Evolutionary conservation across 176 grass and related monocot genomes (phyloP), one percentile per base, ranked within the genome.

Genomic region (Paspalum vaginatum): DNA sequence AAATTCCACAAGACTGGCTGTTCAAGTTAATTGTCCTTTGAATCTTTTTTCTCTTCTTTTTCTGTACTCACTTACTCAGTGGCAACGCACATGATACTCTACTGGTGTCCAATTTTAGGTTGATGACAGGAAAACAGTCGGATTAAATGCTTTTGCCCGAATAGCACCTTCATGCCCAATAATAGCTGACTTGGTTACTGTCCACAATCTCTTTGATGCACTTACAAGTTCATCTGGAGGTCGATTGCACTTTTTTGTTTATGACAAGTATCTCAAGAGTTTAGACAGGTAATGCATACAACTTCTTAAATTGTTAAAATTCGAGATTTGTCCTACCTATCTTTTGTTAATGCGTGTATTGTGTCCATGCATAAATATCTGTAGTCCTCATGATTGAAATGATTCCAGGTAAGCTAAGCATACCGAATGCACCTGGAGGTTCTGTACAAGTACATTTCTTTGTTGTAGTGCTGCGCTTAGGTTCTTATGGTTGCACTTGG

Each of bases 201-300:
- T 97, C 39, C 87, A 88, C 82, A 97, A 97, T 88, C 75, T 89
- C 48, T 94, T 94, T 80, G 87, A 94, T 87, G 87, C 80, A 47
- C 89, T 97, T 45, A 92, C 91, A 54, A 83, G 83, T 74, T 92
- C 89, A 16, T 92, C 95, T 70, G 83, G 87, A 47, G 87, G 95
- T n/a, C 68, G 61, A 22, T 79, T 98, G 46, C 91, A 98, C 82
- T 98, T 91, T 86, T 72, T 98, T 58, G 81, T 98, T 64, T 94
- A 92, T 57, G 87, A 92, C 58, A 98, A 94, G 85, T 98, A 92
- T 72, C 87, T 98, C 65, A 98, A 92, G 88, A 87, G 80, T 74
- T 79, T 98, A 74, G 86, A 89, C 62, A 90, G 85, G 95, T 94
- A 92, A 83, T 65, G 26, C 58, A 67, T 58, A 24, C 21, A 79